Evolutionary conservation across 2,329 filamentous ascomycete species (phyloP).

Genomic region (Aspergillus aculeatus): DNA sequence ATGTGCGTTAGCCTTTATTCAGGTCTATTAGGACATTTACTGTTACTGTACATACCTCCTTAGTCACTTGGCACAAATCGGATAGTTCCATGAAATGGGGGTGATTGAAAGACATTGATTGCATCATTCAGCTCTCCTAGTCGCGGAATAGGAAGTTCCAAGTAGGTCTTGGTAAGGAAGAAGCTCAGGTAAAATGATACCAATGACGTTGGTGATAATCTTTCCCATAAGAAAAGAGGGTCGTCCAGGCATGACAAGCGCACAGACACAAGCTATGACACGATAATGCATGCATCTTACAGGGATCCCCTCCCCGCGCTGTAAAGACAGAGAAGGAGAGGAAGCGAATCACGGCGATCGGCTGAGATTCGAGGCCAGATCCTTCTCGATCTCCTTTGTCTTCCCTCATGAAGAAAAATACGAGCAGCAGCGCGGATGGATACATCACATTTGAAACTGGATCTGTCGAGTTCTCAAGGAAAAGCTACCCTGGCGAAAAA

Average conservation of each 20-base stretch:
- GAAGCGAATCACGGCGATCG: neutral
- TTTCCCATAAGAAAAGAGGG: neutral
- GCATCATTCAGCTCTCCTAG: neutral
- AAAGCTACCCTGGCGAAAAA: conserved; percentile 1
- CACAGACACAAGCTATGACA: neutral
- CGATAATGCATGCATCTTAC: neutral
- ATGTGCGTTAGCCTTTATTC: no score
- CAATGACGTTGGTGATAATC: neutral
- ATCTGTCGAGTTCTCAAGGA: neutral
- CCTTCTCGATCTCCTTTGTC: neutral
- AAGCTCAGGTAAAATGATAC: neutral
- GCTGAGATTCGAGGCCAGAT: no score
- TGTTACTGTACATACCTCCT: no score
- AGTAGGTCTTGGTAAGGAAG: neutral
- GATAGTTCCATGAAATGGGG: no score
- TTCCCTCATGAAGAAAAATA: neutral
- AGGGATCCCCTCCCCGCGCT: neutral
- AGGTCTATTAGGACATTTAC: no score
- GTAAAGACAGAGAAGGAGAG: neutral
- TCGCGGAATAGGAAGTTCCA: neutral
- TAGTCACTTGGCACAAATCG: no score
- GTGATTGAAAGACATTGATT: neutral
- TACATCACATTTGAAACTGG: conserved; percentile 4
- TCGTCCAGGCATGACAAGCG: neutral
- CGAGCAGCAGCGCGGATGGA: neutral